Evolutionary conservation across 179 eudicot genomes (phyloP), one percentile per base, ranked within the genome.

Genomic region (Heliamphora pulchella): DNA sequence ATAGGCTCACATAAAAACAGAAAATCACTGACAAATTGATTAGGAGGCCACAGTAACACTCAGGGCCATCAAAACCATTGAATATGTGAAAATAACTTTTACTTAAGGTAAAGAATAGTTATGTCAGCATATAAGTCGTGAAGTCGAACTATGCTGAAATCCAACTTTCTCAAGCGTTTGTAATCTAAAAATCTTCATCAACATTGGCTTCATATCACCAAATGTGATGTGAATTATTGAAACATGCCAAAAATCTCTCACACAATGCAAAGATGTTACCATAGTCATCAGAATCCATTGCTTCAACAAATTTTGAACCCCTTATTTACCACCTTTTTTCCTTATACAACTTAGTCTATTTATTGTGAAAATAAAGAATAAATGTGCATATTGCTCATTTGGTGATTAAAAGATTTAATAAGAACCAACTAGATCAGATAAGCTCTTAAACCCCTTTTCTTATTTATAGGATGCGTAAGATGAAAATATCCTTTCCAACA

Each of bases 1-100:
- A 17, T 8, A 66, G 8, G 13, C 71, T 63, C 80, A 50, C 15
- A 64, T 65, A 65, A 78, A 41, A 65, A 43, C 51, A 66, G 68
- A 39, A 2, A 8, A 15, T 11, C 46, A 11, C 8, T 31, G 8
- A 77, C 8, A 64, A n/a, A 11, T 31, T 46, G 46, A 62, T 20
- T 63, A 63, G 59, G 17, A 47, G n/a, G 48, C 14, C 44, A 62
- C 2, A 7, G 11, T 77, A 14, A 8, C 13, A 31, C 7, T 6
- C 31, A 47, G 8, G 55, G 55, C 74, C 72, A 44, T 70, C 74
- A 15, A 70, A 39, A 70, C 1, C 53, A 70, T 7, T 70, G 13
- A 43, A 48, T 8, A 70, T 15, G 2, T 70, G 54, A 15, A 70
- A 46, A 17, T 15, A 70, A 10, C 53, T 14, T 53, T 70, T 20